Evolutionary conservation across 2,329 filamentous ascomycete species (phyloP).

Genomic region (Metarhizium sp.): DNA sequence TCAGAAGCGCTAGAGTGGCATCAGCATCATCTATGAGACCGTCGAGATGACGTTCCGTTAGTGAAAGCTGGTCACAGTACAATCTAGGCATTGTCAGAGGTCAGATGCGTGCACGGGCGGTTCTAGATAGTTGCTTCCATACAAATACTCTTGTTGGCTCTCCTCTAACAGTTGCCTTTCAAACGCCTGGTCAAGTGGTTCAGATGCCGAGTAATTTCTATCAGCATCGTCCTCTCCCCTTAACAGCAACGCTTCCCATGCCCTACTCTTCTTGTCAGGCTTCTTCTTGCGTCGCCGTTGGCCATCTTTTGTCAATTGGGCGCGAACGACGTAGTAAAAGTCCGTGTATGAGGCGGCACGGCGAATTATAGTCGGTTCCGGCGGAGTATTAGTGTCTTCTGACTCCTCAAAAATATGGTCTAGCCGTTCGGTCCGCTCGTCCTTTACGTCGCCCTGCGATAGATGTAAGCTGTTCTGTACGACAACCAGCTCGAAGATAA

Average conservation of each 20-base stretch:
- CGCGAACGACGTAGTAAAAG: constrained; percentile 56
- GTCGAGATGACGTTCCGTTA: constrained; percentile 76
- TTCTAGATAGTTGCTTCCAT: constrained; percentile 23
- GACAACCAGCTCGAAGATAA: neutral
- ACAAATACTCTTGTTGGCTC: constrained; percentile 80
- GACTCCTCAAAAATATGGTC: constrained; percentile 49
- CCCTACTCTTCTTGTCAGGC: constrained; percentile 29
- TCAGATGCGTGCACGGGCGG: neutral
- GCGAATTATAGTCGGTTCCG: constrained; percentile 53
- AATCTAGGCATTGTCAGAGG: constrained; percentile 38
- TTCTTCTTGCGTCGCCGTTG: constrained; percentile 28
- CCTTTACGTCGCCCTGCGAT: constrained; percentile 43
- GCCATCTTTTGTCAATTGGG: constrained; percentile 44
- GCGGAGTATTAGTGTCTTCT: constrained; percentile 48
- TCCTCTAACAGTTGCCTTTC: constrained; percentile 65
- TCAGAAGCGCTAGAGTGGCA: constrained; percentile 64
- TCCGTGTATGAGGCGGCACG: constrained; percentile 69
- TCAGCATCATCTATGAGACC: constrained; percentile 69
- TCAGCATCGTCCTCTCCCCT: constrained; percentile 15
- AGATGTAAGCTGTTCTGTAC: constrained; percentile 13
- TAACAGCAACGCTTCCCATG: constrained; percentile 39
- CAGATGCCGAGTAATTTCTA: constrained; percentile 1
- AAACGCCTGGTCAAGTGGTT: constrained; percentile 25
- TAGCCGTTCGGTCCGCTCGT: constrained; percentile 45
- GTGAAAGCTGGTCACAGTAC: constrained; percentile 71